Evolutionary conservation across 768 basidiomycete genomes (phyloP), one percentile per base, ranked within the genome.

Genomic region (Suillus weaverae): DNA sequence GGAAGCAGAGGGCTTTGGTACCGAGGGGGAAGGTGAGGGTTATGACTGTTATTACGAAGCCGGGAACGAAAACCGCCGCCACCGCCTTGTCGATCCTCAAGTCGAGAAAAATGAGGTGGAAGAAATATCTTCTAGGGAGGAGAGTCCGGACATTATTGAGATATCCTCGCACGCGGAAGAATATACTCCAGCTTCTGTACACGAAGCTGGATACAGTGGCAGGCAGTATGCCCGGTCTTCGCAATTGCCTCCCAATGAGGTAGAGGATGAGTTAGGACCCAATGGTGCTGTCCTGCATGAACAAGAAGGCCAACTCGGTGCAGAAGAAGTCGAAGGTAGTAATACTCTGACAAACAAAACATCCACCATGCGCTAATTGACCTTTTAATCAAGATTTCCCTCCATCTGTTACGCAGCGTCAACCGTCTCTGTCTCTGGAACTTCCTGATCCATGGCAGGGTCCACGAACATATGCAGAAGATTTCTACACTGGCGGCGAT

Each of bases 401-500:
- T 57, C 60, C 35, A 7, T 61, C 20, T 36, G 20, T 3, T 20
- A 41, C 22, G 32, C 36, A 41, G n/a, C 36, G 16, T n/a, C 46
- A 43, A 18, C 61, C 62, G 22, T 57, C 41, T 38, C 68, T 68
- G n/a, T 67, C 68, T 30, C 65, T 77, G 7, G 77, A 79, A 8
- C 64, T 83, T 22, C 66, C 69, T 22, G 81, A 83, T 68, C 76
- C 76, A 35, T 83, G 81, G 82, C 68, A 69, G 41, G 80, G 76
- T 32, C 77, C 82, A 6, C 71, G 70, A 33, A 76, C 71, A 7
- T 80, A 78, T 51, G 79, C 81, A 1, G 80, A 82, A 65, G 81
- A 82, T 68, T 80, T 76, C 64, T 81, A 80, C 64, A 76, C 81
- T 6, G 83, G 81, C 14, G 84, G 82, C 1, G 82, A 84, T 60